These are phyloP conservation scores for Hypoxylon sp. DNA, from an alignment of 2,329 filamentous ascomycete species.

Conservation along the genomic window DNA sequence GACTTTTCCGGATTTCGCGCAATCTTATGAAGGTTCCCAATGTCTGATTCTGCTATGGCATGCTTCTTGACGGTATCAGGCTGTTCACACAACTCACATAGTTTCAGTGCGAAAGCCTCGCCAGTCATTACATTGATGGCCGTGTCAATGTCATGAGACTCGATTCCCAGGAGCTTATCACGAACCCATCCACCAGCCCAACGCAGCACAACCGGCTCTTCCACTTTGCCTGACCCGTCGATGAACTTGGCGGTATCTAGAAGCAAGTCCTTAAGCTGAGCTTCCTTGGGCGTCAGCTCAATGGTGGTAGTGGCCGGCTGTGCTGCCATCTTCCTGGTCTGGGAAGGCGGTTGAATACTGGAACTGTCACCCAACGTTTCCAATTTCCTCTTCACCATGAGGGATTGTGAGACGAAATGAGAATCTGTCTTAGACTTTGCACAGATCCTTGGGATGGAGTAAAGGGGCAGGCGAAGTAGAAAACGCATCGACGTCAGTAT, in stretches of 20 bases:
- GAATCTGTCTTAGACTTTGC: neutral
- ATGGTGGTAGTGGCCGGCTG: slow-evolving; percentile 54
- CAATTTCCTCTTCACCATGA: slow-evolving; percentile 52
- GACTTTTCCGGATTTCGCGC: slow-evolving; percentile 95
- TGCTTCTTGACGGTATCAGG: slow-evolving; percentile 73
- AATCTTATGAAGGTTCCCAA: slow-evolving; percentile 87
- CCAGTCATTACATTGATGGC: slow-evolving; percentile 90
- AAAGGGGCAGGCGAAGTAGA: slow-evolving; percentile 11
- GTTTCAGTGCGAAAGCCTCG: slow-evolving; percentile 76
- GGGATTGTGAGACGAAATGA: slow-evolving; percentile 13
- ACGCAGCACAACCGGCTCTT: slow-evolving; percentile 73
- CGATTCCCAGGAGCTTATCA: slow-evolving; percentile 80
- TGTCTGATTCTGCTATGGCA: slow-evolving; percentile 66
- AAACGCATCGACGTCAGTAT: slow-evolving; percentile 29
- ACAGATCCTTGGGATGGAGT: slow-evolving; percentile 3
- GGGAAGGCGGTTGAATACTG: slow-evolving; percentile 39
- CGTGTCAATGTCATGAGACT: slow-evolving; percentile 85
- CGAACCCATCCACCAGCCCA: slow-evolving; percentile 92
- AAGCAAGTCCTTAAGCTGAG: slow-evolving; percentile 79
- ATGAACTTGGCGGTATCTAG: slow-evolving; percentile 84
- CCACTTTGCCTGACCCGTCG: slow-evolving; percentile 62
- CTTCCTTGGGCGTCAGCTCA: slow-evolving; percentile 76
- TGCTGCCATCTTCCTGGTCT: slow-evolving; percentile 50
- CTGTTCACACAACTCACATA: slow-evolving; percentile 76
- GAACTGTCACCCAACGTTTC: slow-evolving; percentile 41